These are phyloP conservation scores for Eucalyptus caleyi DNA, from an alignment of 345 rosid species.

Conservation along the genomic window DNA sequence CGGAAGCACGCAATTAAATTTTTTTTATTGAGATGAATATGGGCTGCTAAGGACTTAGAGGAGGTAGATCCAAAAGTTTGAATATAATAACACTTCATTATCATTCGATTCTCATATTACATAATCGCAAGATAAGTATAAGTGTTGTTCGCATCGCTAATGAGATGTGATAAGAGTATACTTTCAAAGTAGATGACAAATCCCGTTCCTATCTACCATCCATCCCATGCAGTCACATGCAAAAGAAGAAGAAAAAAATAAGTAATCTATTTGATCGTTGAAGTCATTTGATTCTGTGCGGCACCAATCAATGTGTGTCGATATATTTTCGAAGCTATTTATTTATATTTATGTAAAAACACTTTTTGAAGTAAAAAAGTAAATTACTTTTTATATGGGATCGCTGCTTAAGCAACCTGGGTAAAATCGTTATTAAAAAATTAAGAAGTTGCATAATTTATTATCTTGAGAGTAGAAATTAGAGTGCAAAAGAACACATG, in stretches of 20 bases:
- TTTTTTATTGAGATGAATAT: background rate
- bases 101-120: background rate
- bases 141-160: background rate
- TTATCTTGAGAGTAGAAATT: background rate
- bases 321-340: background rate
- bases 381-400: accelerated
- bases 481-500: background rate
- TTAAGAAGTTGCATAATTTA: background rate
- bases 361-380: background rate
- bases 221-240: background rate
- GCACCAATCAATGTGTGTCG: accelerated
- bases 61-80: background rate
- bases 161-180: background rate
- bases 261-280: background rate
- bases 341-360: background rate
- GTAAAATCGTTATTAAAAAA: background rate
- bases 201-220: background rate
- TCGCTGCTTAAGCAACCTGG: accelerated
- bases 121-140: background rate
- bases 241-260: background rate
- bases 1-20: background rate
- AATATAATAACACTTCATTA: background rate
- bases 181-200: background rate
- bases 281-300: background rate
- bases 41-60: background rate